phyloP scores from a whole-genome alignment of 306 rosid genomes.

The Trifolium subterraneum region DNA sequence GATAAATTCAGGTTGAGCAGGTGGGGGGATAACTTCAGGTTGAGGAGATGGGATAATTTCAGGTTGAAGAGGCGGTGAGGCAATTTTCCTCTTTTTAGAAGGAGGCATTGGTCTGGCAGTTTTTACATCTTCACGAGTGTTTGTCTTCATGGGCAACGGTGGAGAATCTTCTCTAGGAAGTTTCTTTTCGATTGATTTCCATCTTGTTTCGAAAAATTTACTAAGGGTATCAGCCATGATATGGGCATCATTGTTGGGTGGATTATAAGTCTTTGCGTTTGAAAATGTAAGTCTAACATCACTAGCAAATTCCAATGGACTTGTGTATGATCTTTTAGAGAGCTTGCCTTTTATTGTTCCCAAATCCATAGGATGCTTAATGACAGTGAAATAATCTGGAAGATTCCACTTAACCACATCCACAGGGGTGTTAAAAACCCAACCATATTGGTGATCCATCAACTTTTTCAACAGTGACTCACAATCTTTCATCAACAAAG shows the following conservation, averaged over 20 bases:
- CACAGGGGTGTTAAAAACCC: constrained; percentile 76
- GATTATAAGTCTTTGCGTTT: constrained; percentile 83
- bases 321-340: constrained; percentile 55
- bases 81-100: constrained; percentile 63
- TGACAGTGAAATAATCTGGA: constrained; percentile 69
- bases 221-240: constrained; percentile 65
- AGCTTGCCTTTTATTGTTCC: constrained; percentile 73
- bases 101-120: constrained; percentile 51
- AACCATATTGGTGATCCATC: constrained; percentile 58
- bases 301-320: constrained; percentile 60
- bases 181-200: constrained; percentile 80
- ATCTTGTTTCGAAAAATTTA: constrained; percentile 70
- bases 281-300: constrained; percentile 75
- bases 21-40: constrained; percentile 54
- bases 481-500: constrained; percentile 73
- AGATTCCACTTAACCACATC: constrained; percentile 70
- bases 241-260: constrained; percentile 62
- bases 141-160: constrained; percentile 46
- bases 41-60: constrained; percentile 55
- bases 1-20: constrained; percentile 47
- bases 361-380: constrained; percentile 85
- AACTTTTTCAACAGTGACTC: constrained; percentile 62
- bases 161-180: constrained; percentile 51
- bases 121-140: constrained; percentile 45
- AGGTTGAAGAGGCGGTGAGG: constrained; percentile 46